Evolutionary conservation across 805 yeast species (phyloP), one percentile per base, ranked within the genome.

Genomic region (Yamadazyma philogaea): DNA sequence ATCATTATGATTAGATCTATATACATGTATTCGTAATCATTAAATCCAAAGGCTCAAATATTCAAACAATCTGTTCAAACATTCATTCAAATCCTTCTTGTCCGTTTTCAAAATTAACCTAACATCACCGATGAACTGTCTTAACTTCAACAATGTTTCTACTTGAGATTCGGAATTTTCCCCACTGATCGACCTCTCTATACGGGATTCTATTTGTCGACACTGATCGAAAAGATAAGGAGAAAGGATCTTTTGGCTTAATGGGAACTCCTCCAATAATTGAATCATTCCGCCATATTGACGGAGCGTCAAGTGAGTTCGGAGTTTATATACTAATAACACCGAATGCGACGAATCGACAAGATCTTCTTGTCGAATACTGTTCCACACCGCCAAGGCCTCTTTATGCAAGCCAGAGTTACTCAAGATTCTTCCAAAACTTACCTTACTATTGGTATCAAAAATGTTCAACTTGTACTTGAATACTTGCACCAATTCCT

Each of bases 181-280:
- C 6, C 8, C 15, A 3, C 18, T 18, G 10, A 11, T 10, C 7
- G 33, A 15, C 15, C 18, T 16, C 7, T 14, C 16, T 14, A 14
- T 30, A 30, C n/a, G 33, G 27, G 26, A 3, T 15, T 64, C 70
- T 11, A 69, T 52, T 34, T 41, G 59, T 32, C 55, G 52, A 37
- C 65, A 61, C 30, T 68, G 71, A 28, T 57, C 52, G 43, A 54
- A 49, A 15, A 68, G 49, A 46, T 64, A 68, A 7, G 70, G 71
- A 36, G 61, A 62, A 8, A 68, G 49, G 1, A 52, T 48, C 15
- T 56, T 50, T 4, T 54, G 59, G 37, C 65, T 52, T 12, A 70
- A 48, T 2, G 70, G 66, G 45, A 69, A 70, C 4, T 48, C 42
- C 4, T 59, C 56, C 2, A 69, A 49, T 1, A 44, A 39, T 21